Evolutionary conservation across 2,329 filamentous ascomycete genomes (phyloP).

Genomic region (Colletotrichum navitas): DNA sequence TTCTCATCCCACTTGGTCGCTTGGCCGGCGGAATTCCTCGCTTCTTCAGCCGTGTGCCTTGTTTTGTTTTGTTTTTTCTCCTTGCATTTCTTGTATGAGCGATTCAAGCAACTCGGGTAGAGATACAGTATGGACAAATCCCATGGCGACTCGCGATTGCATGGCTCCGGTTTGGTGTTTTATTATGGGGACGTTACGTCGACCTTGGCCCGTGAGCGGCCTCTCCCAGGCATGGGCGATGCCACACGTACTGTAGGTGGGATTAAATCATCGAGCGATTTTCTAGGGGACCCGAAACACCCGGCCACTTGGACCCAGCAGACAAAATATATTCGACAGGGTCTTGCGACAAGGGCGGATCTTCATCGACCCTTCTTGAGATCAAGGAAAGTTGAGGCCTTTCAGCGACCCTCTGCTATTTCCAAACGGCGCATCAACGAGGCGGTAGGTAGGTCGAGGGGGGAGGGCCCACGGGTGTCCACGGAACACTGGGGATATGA

Average conservation of each 20-base stretch:
- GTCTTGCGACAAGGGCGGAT: slow-evolving; percentile 12
- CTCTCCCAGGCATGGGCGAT: background rate
- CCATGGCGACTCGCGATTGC: slow-evolving; percentile 8
- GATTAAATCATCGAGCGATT: too few relatives aligned
- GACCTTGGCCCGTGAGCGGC: slow-evolving; percentile 11
- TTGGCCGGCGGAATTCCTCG: background rate
- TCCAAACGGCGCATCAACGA: slow-evolving; percentile 3
- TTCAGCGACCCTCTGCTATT: background rate
- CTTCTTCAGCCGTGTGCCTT: slow-evolving; percentile 8
- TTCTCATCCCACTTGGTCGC: background rate
- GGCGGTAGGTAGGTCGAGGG: background rate
- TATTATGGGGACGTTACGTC: slow-evolving; percentile 20
- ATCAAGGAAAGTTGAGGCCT: background rate
- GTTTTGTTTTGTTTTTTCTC: background rate
- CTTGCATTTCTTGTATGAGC: background rate
- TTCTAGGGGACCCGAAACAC: too few relatives aligned
- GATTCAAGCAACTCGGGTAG: slow-evolving; percentile 10
- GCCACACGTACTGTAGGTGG: too few relatives aligned
- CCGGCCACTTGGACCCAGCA: background rate
- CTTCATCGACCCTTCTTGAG: background rate
- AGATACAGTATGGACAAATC: background rate
- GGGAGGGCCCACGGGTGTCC: slow-evolving; percentile 7
- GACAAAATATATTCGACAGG: slow-evolving; percentile 3
- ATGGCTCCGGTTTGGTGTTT: slow-evolving; percentile 10
- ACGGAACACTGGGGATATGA: slow-evolving; percentile 39